Evolutionary conservation across 176 grass and related monocot genomes (phyloP).

Genomic region (Phyllostachys edulis): DNA sequence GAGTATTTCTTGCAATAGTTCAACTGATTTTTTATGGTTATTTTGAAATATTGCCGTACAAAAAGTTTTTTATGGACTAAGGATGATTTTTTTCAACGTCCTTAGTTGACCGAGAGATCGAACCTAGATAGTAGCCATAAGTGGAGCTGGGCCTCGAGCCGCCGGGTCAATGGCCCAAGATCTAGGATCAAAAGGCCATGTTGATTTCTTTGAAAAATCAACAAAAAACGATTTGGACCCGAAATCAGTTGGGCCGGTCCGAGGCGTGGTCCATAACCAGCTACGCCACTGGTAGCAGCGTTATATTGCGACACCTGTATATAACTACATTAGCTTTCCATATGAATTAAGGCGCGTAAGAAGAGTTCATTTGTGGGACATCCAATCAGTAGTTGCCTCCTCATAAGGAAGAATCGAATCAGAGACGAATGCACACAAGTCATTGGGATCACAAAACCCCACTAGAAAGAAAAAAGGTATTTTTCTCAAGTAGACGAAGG

Average conservation of each 20-base stretch:
- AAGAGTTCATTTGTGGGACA: neutral
- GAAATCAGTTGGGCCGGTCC: no score
- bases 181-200: no score
- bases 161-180: no score
- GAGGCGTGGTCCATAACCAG: no score
- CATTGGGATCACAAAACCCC: neutral
- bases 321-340: neutral
- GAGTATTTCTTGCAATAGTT: neutral
- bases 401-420: neutral
- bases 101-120: neutral
- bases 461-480: neutral
- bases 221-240: no score
- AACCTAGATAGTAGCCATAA: no score
- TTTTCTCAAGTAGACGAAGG: neutral
- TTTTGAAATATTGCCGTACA: neutral
- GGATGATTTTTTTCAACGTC: accelerated
- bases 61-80: neutral
- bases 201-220: no score
- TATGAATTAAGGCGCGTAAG: neutral
- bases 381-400: neutral
- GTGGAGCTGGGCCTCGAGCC: no score
- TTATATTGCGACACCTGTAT: neutral
- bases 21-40: neutral
- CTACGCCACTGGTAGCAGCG: no score
- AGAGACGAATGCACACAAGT: neutral